These are phyloP conservation scores for Teratosphaeria nubilosa DNA, from an alignment of 2,329 filamentous ascomycete genomes.

Conservation along the genomic window DNA sequence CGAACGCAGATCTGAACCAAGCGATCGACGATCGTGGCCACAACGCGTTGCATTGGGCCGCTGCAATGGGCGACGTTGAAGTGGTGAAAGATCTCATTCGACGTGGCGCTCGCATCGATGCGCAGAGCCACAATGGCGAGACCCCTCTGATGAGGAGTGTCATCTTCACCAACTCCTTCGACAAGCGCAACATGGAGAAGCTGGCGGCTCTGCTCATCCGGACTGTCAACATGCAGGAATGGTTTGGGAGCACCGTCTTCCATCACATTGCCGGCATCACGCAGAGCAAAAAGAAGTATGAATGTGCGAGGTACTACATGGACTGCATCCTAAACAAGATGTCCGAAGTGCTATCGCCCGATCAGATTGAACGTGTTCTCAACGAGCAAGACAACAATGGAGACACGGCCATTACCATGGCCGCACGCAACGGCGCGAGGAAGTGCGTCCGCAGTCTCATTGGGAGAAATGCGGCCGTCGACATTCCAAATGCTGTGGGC, in stretches of 20 bases:
- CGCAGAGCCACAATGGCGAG: conserved; percentile 55
- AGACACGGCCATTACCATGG: conserved; percentile 82
- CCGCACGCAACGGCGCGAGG: conserved; percentile 77
- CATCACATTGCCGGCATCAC: conserved; percentile 90
- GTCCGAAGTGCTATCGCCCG: conserved; percentile 63
- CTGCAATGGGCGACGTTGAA: conserved; percentile 90
- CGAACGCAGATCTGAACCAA: conserved; percentile 79
- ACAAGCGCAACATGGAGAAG: conserved; percentile 79
- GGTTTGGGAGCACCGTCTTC: conserved; percentile 71
- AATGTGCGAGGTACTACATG: conserved; percentile 85
- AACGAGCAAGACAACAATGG: conserved; percentile 77
- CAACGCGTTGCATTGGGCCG: conserved; percentile 92
- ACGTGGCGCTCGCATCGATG: conserved; percentile 64
- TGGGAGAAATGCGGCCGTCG: conserved; percentile 69
- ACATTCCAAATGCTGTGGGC: conserved; percentile 72
- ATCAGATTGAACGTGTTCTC: conserved; percentile 66
- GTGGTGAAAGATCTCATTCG: conserved; percentile 80
- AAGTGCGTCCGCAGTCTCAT: conserved; percentile 58
- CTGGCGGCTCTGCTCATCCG: conserved; percentile 75
- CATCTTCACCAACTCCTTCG: conserved; percentile 92
- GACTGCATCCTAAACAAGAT: conserved; percentile 85
- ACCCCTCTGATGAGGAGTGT: conserved; percentile 92
- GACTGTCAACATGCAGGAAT: conserved; percentile 71
- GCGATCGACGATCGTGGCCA: conserved; percentile 90
- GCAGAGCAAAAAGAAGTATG: conserved; percentile 73